Evolutionary conservation across 441 rosid species (phyloP), one percentile per base, ranked within the genome.

Genomic region (Populus tomentosa): DNA sequence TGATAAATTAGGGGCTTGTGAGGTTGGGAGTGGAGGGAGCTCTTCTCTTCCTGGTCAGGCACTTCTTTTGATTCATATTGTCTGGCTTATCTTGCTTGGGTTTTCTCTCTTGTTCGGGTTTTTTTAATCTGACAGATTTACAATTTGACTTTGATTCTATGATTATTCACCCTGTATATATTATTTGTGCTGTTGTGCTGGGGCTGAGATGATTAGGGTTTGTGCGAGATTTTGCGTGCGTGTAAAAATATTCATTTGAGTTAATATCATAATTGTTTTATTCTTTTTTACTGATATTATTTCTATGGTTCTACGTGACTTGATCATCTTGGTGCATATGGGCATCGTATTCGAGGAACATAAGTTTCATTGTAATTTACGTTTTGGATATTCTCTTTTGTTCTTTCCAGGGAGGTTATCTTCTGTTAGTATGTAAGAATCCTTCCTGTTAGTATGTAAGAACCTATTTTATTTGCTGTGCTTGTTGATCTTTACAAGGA

Each of bases 21-120:
- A 88, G 67, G 82, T 88, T 23, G 95, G 88, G 69, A 93, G 79
- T 36, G 90, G 88, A 0, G 91, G 89, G 2, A 85, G 87, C 75
- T 86, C 88, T 32, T 85, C 98, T 63, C 86, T 94, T 64, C 91
- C 96, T 2, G 92, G 96, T 20, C 98, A 94, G 81, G 94, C 93
- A 73, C 85, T 93, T 80, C 91, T 91, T 13, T 82, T 93, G 86
- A 86, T 91, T 62, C 98, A 93, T 82, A 89, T 85, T 14, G 87
- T 93, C 23, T 93, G 98, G 94, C 89, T 91, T 33, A 86, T 91
- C 86, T 84, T 93, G 83, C 87, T 93, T 3, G 97, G 95, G 0
- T 81, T 94, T 77, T 91, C 94, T 77, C 89, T 94, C 50, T 74
- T 94, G 28, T 84, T 87, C 32, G 97, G 97, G 38, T 82, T 84